Evolutionary conservation across 2,329 filamentous ascomycete species (phyloP).

Genomic region (Pseudocercospora ulei): DNA sequence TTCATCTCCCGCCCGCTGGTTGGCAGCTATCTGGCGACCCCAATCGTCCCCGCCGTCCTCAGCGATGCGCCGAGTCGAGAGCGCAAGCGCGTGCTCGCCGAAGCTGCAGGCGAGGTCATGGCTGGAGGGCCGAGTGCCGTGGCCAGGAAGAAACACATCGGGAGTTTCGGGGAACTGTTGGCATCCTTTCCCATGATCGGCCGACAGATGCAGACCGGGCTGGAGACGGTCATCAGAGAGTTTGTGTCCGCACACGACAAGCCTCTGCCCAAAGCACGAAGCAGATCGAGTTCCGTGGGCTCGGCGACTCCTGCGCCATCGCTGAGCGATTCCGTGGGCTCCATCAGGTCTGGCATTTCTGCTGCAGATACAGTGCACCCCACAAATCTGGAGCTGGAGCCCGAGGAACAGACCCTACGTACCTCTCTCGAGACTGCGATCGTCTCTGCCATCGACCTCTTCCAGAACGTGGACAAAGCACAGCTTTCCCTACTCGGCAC

Average conservation of each 20-base stretch:
- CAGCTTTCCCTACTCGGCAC: conserved; percentile 84
- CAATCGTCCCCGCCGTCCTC: conserved; percentile 56
- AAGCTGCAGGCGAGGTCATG: conserved; percentile 25
- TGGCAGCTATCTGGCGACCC: conserved; percentile 68
- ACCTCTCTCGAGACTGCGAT: conserved; percentile 83
- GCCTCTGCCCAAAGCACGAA: conserved; percentile 52
- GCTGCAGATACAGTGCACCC: conserved; percentile 36
- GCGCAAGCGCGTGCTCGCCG: conserved; percentile 28
- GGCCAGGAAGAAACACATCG: conserved; percentile 78
- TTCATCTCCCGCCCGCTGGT: conserved; percentile 85
- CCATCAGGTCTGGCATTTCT: conserved; percentile 32
- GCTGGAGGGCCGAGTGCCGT: conserved; percentile 35
- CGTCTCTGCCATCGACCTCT: conserved; percentile 86
- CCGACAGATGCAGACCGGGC: conserved; percentile 83
- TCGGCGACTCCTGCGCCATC: conserved; percentile 33
- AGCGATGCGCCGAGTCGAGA: conserved; percentile 32
- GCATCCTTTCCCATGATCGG: conserved; percentile 92
- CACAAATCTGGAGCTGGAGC: conserved; percentile 61
- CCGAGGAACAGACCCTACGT: conserved; percentile 85
- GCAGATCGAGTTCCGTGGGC: conserved; percentile 32
- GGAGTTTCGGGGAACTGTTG: conserved; percentile 78
- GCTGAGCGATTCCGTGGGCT: conserved; percentile 31
- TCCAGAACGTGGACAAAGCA: conserved; percentile 90
- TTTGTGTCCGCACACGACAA: conserved; percentile 79
- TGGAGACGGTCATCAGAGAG: conserved; percentile 82